These are phyloP conservation scores for Blastomyces emzantsi DNA, from an alignment of 2,329 filamentous ascomycete species.

Conservation along the genomic window DNA sequence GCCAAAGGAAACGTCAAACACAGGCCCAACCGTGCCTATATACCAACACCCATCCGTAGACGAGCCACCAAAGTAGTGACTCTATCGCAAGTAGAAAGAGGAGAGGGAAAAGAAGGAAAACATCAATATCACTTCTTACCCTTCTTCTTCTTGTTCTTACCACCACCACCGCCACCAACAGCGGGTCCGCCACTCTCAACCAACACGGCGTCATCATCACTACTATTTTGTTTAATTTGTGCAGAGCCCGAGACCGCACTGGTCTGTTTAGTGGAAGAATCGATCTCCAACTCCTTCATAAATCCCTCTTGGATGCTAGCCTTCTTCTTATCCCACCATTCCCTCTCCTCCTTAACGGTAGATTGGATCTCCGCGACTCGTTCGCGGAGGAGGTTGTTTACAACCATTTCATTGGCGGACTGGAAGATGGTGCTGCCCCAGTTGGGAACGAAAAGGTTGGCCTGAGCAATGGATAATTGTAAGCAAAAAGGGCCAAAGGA, in stretches of 20 bases:
- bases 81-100: neutral
- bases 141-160: slow-evolving; percentile 36
- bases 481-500: neutral
- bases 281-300: slow-evolving; percentile 65
- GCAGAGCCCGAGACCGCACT: neutral
- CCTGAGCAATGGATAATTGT: slow-evolving; percentile 44
- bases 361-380: slow-evolving; percentile 65
- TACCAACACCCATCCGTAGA: neutral
- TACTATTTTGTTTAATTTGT: slow-evolving; percentile 26
- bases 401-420: slow-evolving; percentile 88
- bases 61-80: neutral
- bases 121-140: slow-evolving; percentile 35
- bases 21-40: neutral
- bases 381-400: slow-evolving; percentile 68
- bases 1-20: neutral
- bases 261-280: slow-evolving; percentile 19
- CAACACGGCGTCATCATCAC: slow-evolving; percentile 67
- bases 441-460: slow-evolving; percentile 76
- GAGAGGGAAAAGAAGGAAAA: neutral
- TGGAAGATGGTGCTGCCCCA: slow-evolving; percentile 98
- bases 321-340: slow-evolving; percentile 86
- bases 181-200: slow-evolving; percentile 55
- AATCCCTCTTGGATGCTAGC: slow-evolving; percentile 64
- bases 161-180: slow-evolving; percentile 23
- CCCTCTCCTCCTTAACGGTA: slow-evolving; percentile 63